A percentile compares a stretch with the other conserved stretches of the same genome.
Conservation (phyloP, 2,329 filamentous ascomycete species). For the Dothiorella sarmentorum region DNA sequence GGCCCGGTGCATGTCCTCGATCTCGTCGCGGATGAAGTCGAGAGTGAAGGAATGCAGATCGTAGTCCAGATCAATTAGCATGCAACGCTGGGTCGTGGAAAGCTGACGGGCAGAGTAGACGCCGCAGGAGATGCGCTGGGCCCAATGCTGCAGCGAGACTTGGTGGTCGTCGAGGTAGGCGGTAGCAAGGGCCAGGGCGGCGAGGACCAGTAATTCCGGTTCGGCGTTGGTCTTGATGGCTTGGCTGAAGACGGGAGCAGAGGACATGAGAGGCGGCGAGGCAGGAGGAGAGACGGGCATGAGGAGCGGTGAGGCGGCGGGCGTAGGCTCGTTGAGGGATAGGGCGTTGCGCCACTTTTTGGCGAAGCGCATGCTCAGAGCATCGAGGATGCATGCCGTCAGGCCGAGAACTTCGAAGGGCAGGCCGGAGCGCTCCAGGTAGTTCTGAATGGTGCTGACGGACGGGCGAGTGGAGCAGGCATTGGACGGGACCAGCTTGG, state of each 20-base stretch:
- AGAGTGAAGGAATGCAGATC: conserved; percentile 34
- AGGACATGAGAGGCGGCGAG: conserved; percentile 1
- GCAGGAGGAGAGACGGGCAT: conserved; percentile 19
- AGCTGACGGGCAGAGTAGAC: conserved; percentile 31
- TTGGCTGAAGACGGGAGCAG: not conserved
- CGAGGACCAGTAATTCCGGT: conserved; percentile 36
- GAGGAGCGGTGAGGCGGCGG: conserved; percentile 21
- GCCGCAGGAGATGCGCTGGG: conserved; percentile 26
- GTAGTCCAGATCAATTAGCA: conserved; percentile 38
- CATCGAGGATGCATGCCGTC: conserved; percentile 38
- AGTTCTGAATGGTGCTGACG: conserved; percentile 27
- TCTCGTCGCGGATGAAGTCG: conserved; percentile 31
- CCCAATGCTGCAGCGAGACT: conserved; percentile 34
- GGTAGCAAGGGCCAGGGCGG: conserved; percentile 34
- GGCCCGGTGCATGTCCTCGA: conserved; percentile 31
- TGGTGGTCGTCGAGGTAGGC: conserved; percentile 33
- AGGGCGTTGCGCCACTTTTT: conserved; percentile 30
- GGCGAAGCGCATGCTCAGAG: conserved; percentile 33
- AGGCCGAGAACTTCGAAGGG: conserved; percentile 36
- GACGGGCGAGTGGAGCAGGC: conserved; percentile 30
- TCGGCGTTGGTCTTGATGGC: conserved; percentile 20
- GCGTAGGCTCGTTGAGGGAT: conserved; percentile 21
- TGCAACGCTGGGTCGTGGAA: conserved; percentile 31
- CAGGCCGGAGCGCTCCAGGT: conserved; percentile 32
- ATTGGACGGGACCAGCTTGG: conserved; percentile 35